Evolutionary conservation across 768 basidiomycete species (phyloP), one percentile per base, ranked within the genome.

Genomic region (Glaciozyma martinii): DNA sequence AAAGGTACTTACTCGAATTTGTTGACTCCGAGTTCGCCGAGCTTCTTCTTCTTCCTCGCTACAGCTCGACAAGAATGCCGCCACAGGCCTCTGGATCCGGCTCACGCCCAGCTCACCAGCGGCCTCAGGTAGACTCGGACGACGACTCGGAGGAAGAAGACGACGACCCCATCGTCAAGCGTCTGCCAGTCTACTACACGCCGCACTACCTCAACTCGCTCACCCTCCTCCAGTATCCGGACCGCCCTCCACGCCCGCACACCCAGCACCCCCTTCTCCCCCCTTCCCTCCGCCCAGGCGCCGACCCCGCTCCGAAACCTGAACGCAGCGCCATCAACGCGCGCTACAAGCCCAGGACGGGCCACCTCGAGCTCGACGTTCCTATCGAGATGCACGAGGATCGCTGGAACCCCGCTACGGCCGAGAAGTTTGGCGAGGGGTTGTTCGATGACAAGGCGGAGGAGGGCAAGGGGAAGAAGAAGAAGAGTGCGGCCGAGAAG

Each of bases 211-310:
- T 67, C 50, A 59, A 66, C 37, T 70, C 71, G 32, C 66, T 75
- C 30, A 69, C 71, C 46, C 69, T 76, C 13, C 67, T 75, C 40
- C 74, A 76, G 66, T 75, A 74, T 65, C 73, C 74, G 7, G 68
- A 72, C 63, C 66, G 68, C n/a, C 67, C 63, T 3, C 70, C 73
- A 16, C 68, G 63, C 9, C 73, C 68, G 21, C 46, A 67, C 52
- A 52, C 50, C 7, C 59, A 61, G 37, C 72, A 73, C 60, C 73
- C 73, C 12, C 66, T 73, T 27, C 52, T 72, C 10, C 72, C 72
- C 23, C 71, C 67, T 21, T 56, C 57, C 18, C 71, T 69, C 56
- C 65, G 66, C n/a, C 61, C 61, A 44, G 53, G 58, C 1, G 63
- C 64, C 53, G 67, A 71, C 49, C 29, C 47, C 25, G 54, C 61